Evolutionary conservation across 768 basidiomycete genomes (phyloP), one percentile per base, ranked within the genome.

Genomic region (Serendipita vermifera): DNA sequence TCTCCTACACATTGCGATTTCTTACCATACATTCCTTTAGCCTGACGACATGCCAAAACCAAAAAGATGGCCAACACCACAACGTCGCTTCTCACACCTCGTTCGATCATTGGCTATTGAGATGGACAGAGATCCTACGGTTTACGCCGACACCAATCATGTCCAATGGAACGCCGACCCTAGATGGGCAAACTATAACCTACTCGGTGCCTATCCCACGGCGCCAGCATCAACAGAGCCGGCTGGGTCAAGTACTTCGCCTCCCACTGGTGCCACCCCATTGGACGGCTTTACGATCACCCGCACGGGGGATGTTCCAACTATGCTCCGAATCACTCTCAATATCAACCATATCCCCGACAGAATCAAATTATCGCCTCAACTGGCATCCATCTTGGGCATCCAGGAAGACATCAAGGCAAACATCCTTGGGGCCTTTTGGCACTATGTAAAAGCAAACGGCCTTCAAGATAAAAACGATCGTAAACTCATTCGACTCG

Each of bases 371-470:
- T 75, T 97, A 7, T 70, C 78, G 13, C 77, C 83, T 1, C 87
- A 90, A 29, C 75, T 97, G 6, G 57, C 62, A 1, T 35, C 72
- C 40, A 67, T 91, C 11, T 73, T 97, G 35, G 83, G 81, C 17
- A 76, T 92, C 65, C 84, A 85, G 62, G 87, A 96, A 65, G 90
- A 88, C 27, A 89, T 86, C 33, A 78, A 88, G 27, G 72, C 83
- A 22, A 87, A 85, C 4, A 78, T 88, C 15, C 76, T 94, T 15
- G 83, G 88, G 56, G 78, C 86, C 0, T 66, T 96, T 9, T 98
- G 93, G 93, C 87, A 85, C 63, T 91, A 93, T 62, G 85, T 96
- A 70, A 94, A 92, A 66, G 71, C 83, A 13, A 75, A 90, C 61
- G 78, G 80, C 24, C 70, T 93, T 15, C 87, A 90, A 67, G 88